phyloP scores from a whole-genome alignment of 306 rosid genomes.

The Canavalia ensiformis region DNA sequence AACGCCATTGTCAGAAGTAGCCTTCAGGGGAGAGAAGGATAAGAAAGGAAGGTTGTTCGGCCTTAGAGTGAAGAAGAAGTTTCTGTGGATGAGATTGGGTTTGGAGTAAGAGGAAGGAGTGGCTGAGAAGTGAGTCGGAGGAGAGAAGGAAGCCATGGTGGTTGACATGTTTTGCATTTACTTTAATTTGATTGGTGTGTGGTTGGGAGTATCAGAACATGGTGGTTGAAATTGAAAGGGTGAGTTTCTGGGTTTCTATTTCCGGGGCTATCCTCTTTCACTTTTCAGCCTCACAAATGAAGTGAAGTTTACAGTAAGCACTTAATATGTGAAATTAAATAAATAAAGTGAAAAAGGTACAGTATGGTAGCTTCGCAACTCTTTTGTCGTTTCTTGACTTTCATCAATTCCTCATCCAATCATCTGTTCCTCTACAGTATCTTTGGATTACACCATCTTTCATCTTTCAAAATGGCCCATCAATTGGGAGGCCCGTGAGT shows the following conservation, averaged over 20 bases:
- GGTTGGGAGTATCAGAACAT: neutral
- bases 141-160: conserved; percentile 83
- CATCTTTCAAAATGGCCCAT: neutral
- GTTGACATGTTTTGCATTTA: conserved; percentile 52
- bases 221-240: neutral
- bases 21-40: conserved; percentile 48
- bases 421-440: conserved; percentile 2
- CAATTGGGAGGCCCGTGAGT: neutral
- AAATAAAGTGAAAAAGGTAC: neutral
- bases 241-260: conserved; percentile 3
- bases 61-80: conserved; percentile 51
- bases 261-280: conserved; percentile 46
- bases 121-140: conserved; percentile 62
- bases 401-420: conserved; percentile 39
- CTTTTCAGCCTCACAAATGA: conserved; percentile 40
- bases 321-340: neutral
- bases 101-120: conserved; percentile 57
- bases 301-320: neutral
- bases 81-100: conserved; percentile 47
- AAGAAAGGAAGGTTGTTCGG: conserved; percentile 49
- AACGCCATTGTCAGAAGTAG: conserved; percentile 66
- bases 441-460: conserved; percentile 13
- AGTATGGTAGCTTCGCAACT: conserved; percentile 21
- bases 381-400: conserved; percentile 43
- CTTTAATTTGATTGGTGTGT: neutral